Evolutionary conservation across 2,329 filamentous ascomycete genomes (phyloP), one percentile per base, ranked within the genome.

Genomic region (Colletotrichum phormii): DNA sequence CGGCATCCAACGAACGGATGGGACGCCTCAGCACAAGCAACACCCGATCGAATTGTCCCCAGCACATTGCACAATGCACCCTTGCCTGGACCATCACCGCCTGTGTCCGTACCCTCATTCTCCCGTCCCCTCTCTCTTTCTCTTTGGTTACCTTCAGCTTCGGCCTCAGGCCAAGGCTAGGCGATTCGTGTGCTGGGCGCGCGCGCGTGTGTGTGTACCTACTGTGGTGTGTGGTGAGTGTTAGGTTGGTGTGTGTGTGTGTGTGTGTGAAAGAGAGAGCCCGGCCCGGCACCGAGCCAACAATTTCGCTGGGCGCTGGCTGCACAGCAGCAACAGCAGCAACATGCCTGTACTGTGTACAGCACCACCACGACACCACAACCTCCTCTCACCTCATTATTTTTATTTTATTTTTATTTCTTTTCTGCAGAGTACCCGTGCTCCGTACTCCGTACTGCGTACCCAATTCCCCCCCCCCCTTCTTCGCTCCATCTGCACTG

Each of bases 211-310:
- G 18, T 33, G 58, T 51, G 42, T 54, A 63, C 46, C 33, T n/a
- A n/a, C 37, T 15, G 37, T 15, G 37, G 35, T 37, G 13, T 37
- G 35, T 37, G 35, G 35, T 37, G 35, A 37, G 35, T 37, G 35
- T 37, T 37, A 13, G 42, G n/a, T n/a, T n/a, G n/a, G 33, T 35
- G 33, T n/a, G 42, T 49, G 42, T n/a, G 42, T 49, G 42, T 1
- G 42, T n/a, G 6, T 13, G 33, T 4, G 11, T 1, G 33, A 12
- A 9, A 42, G 37, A 42, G 37, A 42, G 33, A 62, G 64, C n/a
- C 66, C 66, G 60, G 66, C 33, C 70, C 66, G 66, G 70, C 66
- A 72, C 66, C 46, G 60, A 72, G 70, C 70, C 66, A 69, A 72
- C 60, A 59, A 29, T 46, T 58, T 49, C 24, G 46, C 60, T 53